Evolutionary conservation across 192 early-diverging fungal species (phyloP), one percentile per base, ranked within the genome.

Genomic region (Umbelopsis isabellina): DNA sequence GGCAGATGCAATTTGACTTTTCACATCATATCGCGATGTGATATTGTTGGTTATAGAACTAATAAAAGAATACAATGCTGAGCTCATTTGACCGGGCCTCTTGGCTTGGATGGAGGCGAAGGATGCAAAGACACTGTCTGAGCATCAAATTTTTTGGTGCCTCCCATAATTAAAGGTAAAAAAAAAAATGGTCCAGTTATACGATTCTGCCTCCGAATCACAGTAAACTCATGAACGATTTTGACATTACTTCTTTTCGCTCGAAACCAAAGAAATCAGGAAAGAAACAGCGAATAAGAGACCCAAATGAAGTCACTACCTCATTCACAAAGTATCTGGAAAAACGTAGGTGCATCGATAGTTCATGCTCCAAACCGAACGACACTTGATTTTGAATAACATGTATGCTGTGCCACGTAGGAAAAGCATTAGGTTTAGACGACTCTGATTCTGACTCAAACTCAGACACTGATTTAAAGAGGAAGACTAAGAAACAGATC

Each of bases 1-100:
- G 0, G 88, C 76, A 27, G 82, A 81, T 46, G 82, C 83, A 45
- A 87, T 79, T 69, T 85, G 86, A 9, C 75, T 72, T n/a, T 82
- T 78, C 49, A 87, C 77, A 72, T 78, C 72, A 68, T 80, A 76
- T 61, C 68, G 52, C 13, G 76, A 75, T 7, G 80, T 77, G 18
- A 78, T 74, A 48, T 70, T 67, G 46, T 75, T 81, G 21, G 77
- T 75, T 8, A 79, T 49, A 6, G 75, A 78, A 47, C 46, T 74
- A 9, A 81, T 49, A 51, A 78, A 75, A 12, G 79, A 75, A 47
- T 80, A 80, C 47, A 80, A 73, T 10, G 75, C 71, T 20, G 76
- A 78, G 49, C 76, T 78, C 76, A 78, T 78, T 61, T 61, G 52
- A 25, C 21, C 22, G 22, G 30, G 15, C 33, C 16, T 16, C 23